Evolutionary conservation across 148 eudicot genomes (phyloP).

Genomic region (Persicaria maculosa): DNA sequence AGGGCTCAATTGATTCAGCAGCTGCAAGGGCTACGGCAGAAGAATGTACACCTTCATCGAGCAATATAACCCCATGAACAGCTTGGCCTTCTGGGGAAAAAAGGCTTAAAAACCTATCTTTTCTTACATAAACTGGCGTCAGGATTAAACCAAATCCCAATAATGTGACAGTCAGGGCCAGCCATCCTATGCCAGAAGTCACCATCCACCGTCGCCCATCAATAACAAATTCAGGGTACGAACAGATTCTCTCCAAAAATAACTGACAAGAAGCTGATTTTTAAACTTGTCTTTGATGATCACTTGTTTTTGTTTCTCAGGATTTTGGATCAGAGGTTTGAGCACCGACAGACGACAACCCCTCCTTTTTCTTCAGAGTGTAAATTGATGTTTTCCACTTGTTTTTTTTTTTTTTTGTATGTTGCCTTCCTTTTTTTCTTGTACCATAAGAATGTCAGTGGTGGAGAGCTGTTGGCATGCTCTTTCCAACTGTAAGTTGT

Average conservation of each 20-base stretch:
- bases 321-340: neutral
- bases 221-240: neutral
- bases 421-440: neutral
- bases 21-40: conserved; percentile 31
- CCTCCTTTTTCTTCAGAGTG: neutral
- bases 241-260: neutral
- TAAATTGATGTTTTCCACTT: neutral
- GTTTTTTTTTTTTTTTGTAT: neutral
- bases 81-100: neutral
- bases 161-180: neutral
- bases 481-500: conserved; percentile 5
- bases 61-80: neutral
- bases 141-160: too few relatives aligned
- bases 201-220: neutral
- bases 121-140: too few relatives aligned
- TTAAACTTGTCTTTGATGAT: neutral
- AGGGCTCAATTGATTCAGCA: conserved; percentile 59
- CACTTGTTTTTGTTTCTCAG: neutral
- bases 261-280: neutral
- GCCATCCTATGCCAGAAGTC: neutral
- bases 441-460: neutral
- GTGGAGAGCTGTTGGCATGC: neutral
- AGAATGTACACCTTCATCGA: neutral
- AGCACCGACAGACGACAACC: neutral
- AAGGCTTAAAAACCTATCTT: neutral